These are phyloP conservation scores for Trichosanthes truncata DNA, from an alignment of 306 rosid species.

Conservation along the genomic window DNA sequence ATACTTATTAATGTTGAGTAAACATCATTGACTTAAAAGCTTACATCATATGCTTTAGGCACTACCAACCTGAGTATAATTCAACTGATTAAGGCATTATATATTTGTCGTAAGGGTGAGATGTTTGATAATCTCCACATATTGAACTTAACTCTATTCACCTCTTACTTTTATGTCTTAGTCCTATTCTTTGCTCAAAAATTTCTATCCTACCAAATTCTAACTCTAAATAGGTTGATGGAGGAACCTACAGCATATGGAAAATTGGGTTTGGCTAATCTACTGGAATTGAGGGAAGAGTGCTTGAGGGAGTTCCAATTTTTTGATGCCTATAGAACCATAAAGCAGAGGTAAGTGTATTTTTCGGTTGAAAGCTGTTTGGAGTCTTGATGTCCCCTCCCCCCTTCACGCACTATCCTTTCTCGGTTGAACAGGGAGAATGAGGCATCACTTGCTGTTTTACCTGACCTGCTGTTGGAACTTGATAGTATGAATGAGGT, in stretches of 20 bases:
- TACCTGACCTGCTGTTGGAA: constrained; percentile 81
- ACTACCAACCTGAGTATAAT: background rate
- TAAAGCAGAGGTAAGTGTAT: constrained; percentile 70
- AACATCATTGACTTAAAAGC: background rate
- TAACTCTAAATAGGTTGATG: constrained; percentile 58
- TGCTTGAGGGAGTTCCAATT: constrained; percentile 98
- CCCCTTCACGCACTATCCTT: background rate
- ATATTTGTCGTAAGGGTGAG: background rate
- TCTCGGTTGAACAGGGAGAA: constrained; percentile 58
- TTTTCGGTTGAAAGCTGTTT: background rate
- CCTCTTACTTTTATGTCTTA: background rate
- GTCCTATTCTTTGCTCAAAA: background rate
- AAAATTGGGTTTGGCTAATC: constrained; percentile 86
- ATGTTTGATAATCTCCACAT: background rate
- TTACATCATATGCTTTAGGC: background rate
- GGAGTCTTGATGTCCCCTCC: background rate
- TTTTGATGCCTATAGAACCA: constrained; percentile 86
- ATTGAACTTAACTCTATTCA: background rate
- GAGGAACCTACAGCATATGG: constrained; percentile 99
- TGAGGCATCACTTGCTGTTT: constrained; percentile 98
- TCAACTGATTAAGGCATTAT: background rate
- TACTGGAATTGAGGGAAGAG: constrained; percentile 95
- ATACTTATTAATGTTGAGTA: background rate
- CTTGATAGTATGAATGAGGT: constrained; percentile 95
- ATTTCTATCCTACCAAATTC: constrained; percentile 1